phyloP scores from a whole-genome alignment of 1,284 basidiomycete species.

The Melampsora abietis-canadensis region DNA sequence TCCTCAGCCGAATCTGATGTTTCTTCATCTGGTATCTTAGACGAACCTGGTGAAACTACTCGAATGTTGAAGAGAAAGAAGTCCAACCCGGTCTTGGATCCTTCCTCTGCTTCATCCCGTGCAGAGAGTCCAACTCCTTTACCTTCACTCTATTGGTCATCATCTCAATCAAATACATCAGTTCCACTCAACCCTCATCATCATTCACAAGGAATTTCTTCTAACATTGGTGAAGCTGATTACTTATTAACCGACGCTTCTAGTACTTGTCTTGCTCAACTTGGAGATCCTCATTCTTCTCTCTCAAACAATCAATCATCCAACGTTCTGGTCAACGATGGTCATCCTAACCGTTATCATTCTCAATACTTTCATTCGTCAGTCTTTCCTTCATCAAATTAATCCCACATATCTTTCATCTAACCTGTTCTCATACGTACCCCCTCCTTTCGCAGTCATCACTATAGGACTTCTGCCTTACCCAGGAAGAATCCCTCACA shows the following conservation, averaged over 20 bases:
- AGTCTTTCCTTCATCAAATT: conserved; percentile 1
- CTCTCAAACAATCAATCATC: not conserved
- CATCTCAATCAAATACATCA: conserved; percentile 8
- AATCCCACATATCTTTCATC: not conserved
- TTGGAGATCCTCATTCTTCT: conserved; percentile 2
- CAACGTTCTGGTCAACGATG: conserved; percentile 13
- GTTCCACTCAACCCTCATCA: not conserved
- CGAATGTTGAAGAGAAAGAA: conserved; percentile 22
- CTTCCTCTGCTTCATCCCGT: not conserved
- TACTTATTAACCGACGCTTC: conserved; percentile 13
- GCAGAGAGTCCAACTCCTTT: not conserved
- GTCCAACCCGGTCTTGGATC: not conserved
- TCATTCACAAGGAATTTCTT: not conserved
- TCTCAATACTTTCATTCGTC: conserved; percentile 40
- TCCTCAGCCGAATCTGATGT: conserved; percentile 24
- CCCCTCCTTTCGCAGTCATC: not conserved
- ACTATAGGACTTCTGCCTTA: conserved; percentile 5
- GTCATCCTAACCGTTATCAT: conserved; percentile 7
- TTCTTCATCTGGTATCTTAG: conserved; percentile 11
- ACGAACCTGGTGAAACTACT: conserved; percentile 5
- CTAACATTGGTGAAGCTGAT: not conserved
- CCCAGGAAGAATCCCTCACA: not conserved
- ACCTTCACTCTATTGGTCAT: not conserved
- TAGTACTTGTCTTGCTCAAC: not conserved
- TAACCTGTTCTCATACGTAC: not conserved